These are phyloP conservation scores for Elsinoe fawcettii DNA, from an alignment of 2,329 filamentous ascomycete genomes.

Conservation along the genomic window DNA sequence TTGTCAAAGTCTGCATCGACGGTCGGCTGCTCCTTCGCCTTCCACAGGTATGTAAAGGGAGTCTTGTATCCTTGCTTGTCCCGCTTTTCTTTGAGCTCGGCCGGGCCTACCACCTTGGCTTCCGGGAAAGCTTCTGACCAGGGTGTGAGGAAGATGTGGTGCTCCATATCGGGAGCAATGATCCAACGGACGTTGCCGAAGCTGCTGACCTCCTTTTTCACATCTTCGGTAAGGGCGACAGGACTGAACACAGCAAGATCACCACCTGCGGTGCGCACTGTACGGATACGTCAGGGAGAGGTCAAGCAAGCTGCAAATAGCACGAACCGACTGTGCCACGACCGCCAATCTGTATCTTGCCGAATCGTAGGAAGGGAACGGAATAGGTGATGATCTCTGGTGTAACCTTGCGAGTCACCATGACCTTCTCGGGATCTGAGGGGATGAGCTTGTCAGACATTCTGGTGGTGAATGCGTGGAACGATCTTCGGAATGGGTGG, in stretches of 20 bases:
- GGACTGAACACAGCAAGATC: slow-evolving; percentile 85
- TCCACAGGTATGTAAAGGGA: slow-evolving; percentile 49
- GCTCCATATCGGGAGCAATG: slow-evolving; percentile 79
- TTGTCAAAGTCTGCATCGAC: slow-evolving; percentile 72
- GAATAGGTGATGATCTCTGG: slow-evolving; percentile 72
- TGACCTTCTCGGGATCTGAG: slow-evolving; percentile 68
- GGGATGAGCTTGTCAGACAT: slow-evolving; percentile 37
- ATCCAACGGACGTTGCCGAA: slow-evolving; percentile 66
- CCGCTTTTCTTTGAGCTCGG: slow-evolving; percentile 78
- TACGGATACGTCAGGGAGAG: not conserved
- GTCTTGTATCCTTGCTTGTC: slow-evolving; percentile 35
- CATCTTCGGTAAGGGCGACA: slow-evolving; percentile 70
- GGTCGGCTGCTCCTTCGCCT: slow-evolving; percentile 32
- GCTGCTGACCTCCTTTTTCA: slow-evolving; percentile 48
- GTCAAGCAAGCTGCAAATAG: not conserved
- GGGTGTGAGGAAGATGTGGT: slow-evolving; percentile 84
- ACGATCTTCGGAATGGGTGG: not conserved
- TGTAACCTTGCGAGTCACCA: slow-evolving; percentile 82
- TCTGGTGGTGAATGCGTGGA: slow-evolving; percentile 12
- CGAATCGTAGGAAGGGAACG: slow-evolving; percentile 76
- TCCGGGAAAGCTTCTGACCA: slow-evolving; percentile 75
- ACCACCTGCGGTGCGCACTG: slow-evolving; percentile 71
- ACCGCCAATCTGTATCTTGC: slow-evolving; percentile 72
- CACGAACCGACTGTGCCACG: slow-evolving; percentile 71
- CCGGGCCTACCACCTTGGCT: slow-evolving; percentile 73